These are phyloP conservation scores for Allantophomopsis cytisporea DNA, from an alignment of 2,329 filamentous ascomycete species.

Conservation along the genomic window DNA sequence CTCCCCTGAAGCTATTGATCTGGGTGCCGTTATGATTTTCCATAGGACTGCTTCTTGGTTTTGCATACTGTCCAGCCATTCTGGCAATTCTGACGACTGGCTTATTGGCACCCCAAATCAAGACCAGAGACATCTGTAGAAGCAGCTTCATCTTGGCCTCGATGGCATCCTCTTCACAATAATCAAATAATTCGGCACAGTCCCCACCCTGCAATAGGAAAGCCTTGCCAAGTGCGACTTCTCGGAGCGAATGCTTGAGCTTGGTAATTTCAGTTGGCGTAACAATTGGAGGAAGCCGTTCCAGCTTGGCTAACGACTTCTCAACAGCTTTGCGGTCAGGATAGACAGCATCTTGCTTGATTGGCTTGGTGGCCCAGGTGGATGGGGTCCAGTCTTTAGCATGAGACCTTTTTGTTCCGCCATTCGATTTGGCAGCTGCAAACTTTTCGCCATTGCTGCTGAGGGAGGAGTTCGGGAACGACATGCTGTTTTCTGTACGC, in stretches of 20 bases:
- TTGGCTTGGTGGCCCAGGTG: slow-evolving; percentile 67
- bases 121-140: slow-evolving; percentile 89
- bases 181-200: slow-evolving; percentile 94
- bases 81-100: slow-evolving; percentile 87
- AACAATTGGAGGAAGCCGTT: slow-evolving; percentile 62
- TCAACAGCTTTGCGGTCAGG: slow-evolving; percentile 44
- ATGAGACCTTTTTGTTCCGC: neutral
- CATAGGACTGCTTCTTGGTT: slow-evolving; percentile 79
- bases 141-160: slow-evolving; percentile 95
- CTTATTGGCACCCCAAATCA: slow-evolving; percentile 75
- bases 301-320: slow-evolving; percentile 49
- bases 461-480: no score
- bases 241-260: slow-evolving; percentile 64
- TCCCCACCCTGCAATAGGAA: slow-evolving; percentile 95
- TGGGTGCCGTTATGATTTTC: slow-evolving; percentile 70
- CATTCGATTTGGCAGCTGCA: neutral
- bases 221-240: slow-evolving; percentile 81
- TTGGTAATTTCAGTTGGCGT: slow-evolving; percentile 69
- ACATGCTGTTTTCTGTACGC: no score
- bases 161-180: slow-evolving; percentile 80
- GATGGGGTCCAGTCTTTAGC: slow-evolving; percentile 35
- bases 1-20: slow-evolving; percentile 83
- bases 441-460: neutral
- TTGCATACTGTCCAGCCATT: slow-evolving; percentile 96
- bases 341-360: slow-evolving; percentile 65